These are phyloP conservation scores for Vitis amurensis DNA, from an alignment of 164 flowering plant genomes.

Conservation along the genomic window DNA sequence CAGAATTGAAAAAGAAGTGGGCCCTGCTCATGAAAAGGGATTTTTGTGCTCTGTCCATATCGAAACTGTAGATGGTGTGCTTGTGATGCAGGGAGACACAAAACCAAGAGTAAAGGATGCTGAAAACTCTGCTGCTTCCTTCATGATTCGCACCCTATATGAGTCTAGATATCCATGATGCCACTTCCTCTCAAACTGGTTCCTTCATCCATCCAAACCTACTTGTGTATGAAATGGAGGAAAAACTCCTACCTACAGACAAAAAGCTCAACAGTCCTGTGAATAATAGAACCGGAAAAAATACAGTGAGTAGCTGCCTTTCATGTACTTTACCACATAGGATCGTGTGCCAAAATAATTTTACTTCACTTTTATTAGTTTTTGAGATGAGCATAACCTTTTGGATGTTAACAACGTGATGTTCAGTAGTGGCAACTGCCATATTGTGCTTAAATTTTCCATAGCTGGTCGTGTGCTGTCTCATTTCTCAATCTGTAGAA, in stretches of 20 bases:
- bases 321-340: too few relatives aligned
- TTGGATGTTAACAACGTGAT: too few relatives aligned
- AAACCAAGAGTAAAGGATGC: conserved; percentile 54
- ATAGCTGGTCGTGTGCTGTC: too few relatives aligned
- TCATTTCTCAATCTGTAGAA: too few relatives aligned
- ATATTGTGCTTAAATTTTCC: too few relatives aligned
- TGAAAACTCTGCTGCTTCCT: conserved; percentile 63
- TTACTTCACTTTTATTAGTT: too few relatives aligned
- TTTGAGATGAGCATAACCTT: too few relatives aligned
- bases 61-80: conserved; percentile 22
- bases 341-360: too few relatives aligned
- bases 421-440: too few relatives aligned
- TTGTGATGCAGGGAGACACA: conserved; percentile 30
- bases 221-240: background rate
- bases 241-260: background rate
- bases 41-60: conserved; percentile 51
- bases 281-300: too few relatives aligned
- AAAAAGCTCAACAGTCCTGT: too few relatives aligned
- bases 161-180: conserved; percentile 14
- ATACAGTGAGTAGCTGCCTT: too few relatives aligned
- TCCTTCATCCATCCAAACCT: background rate
- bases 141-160: conserved; percentile 30
- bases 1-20: conserved; percentile 52
- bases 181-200: background rate
- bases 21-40: conserved; percentile 49